phyloP scores from a whole-genome alignment of 176 grass and related monocot species.

The Neostapfia colusana region DNA sequence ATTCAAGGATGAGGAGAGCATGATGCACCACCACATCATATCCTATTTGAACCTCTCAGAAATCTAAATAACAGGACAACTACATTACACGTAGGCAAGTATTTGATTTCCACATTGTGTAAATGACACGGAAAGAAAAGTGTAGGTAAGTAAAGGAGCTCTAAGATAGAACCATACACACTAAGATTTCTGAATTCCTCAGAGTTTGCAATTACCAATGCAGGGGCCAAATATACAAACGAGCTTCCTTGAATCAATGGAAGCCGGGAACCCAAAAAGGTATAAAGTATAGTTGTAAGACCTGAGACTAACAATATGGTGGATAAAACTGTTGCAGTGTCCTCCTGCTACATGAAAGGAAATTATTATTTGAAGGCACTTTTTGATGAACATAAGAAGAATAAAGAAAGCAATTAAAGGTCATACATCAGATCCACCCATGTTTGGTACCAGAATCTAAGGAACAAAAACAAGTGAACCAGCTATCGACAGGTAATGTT shows the following conservation, averaged over 20 bases:
- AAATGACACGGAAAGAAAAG: constrained; percentile 10
- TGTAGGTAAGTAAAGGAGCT: constrained; percentile 21
- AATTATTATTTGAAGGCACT: constrained; percentile 35
- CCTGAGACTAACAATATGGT: constrained; percentile 87
- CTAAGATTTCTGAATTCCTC: constrained; percentile 97
- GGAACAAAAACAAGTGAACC: constrained; percentile 96
- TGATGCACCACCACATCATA: neutral
- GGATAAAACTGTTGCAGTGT: constrained; percentile 94
- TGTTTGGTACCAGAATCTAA: constrained; percentile 88
- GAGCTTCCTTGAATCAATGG: constrained; percentile 96
- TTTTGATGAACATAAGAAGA: constrained; percentile 33
- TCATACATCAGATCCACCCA: constrained; percentile 97
- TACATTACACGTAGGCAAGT: neutral
- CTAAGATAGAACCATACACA: constrained; percentile 56
- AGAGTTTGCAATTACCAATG: constrained; percentile 88
- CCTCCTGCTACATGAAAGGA: constrained; percentile 66
- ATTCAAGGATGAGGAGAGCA: no score
- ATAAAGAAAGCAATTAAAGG: constrained; percentile 39
- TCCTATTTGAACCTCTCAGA: constrained; percentile 20
- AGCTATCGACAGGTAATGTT: no score
- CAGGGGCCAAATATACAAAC: constrained; percentile 96
- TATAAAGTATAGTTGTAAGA: constrained; percentile 89
- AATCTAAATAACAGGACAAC: constrained; percentile 6
- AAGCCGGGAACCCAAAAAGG: constrained; percentile 88
- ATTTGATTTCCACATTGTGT: neutral